Base-by-base conservation (phyloP, 306 rosid genomes). In the Comarum palustre region DNA sequence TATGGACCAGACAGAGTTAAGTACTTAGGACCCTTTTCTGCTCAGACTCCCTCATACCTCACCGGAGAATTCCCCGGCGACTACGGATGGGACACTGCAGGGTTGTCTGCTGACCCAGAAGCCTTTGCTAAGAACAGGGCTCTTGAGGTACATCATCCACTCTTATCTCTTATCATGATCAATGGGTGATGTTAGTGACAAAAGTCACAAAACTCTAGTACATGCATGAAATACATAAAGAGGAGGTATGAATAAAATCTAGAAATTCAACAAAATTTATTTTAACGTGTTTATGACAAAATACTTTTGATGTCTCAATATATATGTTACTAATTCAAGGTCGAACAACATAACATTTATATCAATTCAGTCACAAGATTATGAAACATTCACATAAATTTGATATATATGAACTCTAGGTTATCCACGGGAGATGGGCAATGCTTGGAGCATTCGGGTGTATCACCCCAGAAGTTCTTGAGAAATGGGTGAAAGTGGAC, bases 391-490 rank as follows among this genome's bases (percentile, higher is more conserved):
- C 24, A 50, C 55, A 19, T 55, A 55, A 24, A 24, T 52, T n/a
- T 5, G 41, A 59, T 39, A 31, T 39, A 31, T 38, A 55, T 19
- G 24, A 63, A 43, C 32, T 75, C 8, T 68, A 90, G 97, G 96
- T 93, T 76, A 90, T 93, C 86, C 97, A 93, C 69, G 88, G 96
- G 32, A 71, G 96, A n/a, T 93, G 98, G 94, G 97, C 96, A 8
- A 90, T 93, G 98, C 91, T 93, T n/a, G 96, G 98, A 68, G 96
- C 96, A 65, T 77, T 93, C 16, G 98, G 98, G 4, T 86, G 96
- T 91, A 88, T 93, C 55, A 93, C 98, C 68, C 98, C 98, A 4
- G 97, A 93, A 77, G 93, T 83, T 0, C 90, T 93, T 7, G 39
- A 84, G 65, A 93, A 86, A 73, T 90, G 89, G 89, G 39, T 93